These are phyloP conservation scores for Kregervanrija pseudodelftensis DNA, from an alignment of 805 yeast genomes.

Conservation along the genomic window DNA sequence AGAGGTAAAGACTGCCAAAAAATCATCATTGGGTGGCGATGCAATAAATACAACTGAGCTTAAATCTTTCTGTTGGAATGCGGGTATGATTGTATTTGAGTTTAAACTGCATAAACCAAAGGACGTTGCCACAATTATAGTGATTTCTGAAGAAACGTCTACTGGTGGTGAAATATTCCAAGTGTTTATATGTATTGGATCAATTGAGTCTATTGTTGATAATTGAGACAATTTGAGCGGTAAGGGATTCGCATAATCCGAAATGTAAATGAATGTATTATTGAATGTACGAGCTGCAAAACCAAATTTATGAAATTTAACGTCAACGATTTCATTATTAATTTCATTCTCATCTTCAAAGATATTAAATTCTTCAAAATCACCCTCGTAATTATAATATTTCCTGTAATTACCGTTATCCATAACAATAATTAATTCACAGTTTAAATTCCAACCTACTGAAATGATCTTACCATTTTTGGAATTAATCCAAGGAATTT, in stretches of 20 bases:
- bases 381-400: constrained; percentile 61
- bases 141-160: no score
- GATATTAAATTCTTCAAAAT: constrained; percentile 48
- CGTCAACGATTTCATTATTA: constrained; percentile 27
- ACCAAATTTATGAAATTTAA: constrained; percentile 34
- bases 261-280: constrained; percentile 34
- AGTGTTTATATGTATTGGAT: constrained; percentile 17
- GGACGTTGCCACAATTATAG: no score
- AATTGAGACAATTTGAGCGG: background rate
- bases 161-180: constrained; percentile 2
- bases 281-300: constrained; percentile 37
- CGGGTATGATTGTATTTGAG: no score
- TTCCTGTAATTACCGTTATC: constrained; percentile 45
- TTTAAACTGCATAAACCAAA: no score
- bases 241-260: constrained; percentile 21
- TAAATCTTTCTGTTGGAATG: no score
- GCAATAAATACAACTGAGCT: no score
- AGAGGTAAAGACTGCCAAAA: no score
- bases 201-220: constrained; percentile 19
- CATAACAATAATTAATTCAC: constrained; percentile 49
- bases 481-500: constrained; percentile 38
- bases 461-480: constrained; percentile 43
- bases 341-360: constrained; percentile 16
- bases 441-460: constrained; percentile 45
- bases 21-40: no score